These are phyloP conservation scores for Umbelopsis sp. DNA, from an alignment of 371 early-diverging fungal species.

Conservation along the genomic window DNA sequence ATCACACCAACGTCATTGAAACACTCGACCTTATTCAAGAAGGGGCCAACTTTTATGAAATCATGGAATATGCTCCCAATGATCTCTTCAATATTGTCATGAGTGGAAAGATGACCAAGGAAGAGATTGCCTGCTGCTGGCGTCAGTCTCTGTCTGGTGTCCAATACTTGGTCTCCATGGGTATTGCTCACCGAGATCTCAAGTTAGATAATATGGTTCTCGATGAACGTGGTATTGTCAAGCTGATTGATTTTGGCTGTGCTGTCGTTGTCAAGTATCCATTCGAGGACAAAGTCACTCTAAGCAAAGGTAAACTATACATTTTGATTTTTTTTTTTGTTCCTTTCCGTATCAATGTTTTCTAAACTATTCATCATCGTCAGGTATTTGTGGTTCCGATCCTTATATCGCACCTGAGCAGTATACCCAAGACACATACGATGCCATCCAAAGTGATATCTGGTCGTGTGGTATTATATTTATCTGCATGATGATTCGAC, in stretches of 20 bases:
- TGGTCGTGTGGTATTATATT: slow-evolving; percentile 78
- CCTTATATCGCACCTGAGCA: slow-evolving; percentile 69
- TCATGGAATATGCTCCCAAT: slow-evolving; percentile 82
- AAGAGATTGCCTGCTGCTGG: slow-evolving; percentile 71
- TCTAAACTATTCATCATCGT: background rate
- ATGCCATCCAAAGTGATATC: slow-evolving; percentile 64
- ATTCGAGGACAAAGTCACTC: slow-evolving; percentile 44
- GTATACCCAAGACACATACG: slow-evolving; percentile 50
- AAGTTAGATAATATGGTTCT: slow-evolving; percentile 85
- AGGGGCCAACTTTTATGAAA: slow-evolving; percentile 61
- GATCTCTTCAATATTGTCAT: slow-evolving; percentile 74
- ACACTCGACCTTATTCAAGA: slow-evolving; percentile 78
- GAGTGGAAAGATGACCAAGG: slow-evolving; percentile 58
- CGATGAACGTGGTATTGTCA: slow-evolving; percentile 69
- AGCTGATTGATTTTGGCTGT: slow-evolving; percentile 94
- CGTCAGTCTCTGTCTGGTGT: slow-evolving; percentile 75
- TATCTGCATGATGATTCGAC: slow-evolving; percentile 67
- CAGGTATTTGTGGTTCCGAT: slow-evolving; percentile 59
- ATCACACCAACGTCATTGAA: slow-evolving; percentile 83
- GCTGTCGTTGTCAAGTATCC: slow-evolving; percentile 75
- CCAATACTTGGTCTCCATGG: slow-evolving; percentile 67
- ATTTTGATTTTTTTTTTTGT: background rate
- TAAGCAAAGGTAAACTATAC: slow-evolving; percentile 29
- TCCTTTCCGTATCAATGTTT: background rate
- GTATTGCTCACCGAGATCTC: slow-evolving; percentile 86